A percentile compares a stretch with the other conserved stretches of the same genome.
phyloP scores from a whole-genome alignment of 352 stramenopile species.

The Phytopythium mirpurense region DNA sequence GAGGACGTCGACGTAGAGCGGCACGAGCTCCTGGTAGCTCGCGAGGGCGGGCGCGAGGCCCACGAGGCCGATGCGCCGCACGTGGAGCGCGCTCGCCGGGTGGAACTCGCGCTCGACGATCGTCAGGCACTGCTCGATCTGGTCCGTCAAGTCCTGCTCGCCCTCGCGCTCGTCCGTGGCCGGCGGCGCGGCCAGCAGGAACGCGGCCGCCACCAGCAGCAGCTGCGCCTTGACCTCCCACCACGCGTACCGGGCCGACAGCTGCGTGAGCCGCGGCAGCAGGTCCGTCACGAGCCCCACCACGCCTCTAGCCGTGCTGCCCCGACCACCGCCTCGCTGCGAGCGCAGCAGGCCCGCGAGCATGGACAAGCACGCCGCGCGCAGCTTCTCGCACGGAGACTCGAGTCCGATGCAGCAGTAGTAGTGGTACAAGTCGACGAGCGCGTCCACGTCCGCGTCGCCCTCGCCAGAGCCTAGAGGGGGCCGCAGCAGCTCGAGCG shows the following conservation, averaged over 20 bases:
- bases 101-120: conserved; percentile 78
- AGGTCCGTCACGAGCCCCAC: conserved; percentile 39
- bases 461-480: background rate
- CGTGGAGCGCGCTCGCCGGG: conserved; percentile 38
- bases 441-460: conserved; percentile 24
- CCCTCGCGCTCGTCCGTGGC: conserved; percentile 11
- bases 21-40: conserved; percentile 71
- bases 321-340: background rate
- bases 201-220: conserved; percentile 53
- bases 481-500: conserved; percentile 28
- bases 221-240: conserved; percentile 86
- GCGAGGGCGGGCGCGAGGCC: conserved; percentile 51
- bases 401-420: conserved; percentile 84
- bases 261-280: conserved; percentile 54
- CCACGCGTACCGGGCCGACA: conserved; percentile 59
- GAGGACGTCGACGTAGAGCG: conserved; percentile 72
- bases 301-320: background rate
- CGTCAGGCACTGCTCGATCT: conserved; percentile 64
- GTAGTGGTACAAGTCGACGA: conserved; percentile 84
- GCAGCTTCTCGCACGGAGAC: conserved; percentile 64
- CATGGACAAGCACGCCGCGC: conserved; percentile 76
- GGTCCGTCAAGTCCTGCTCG: conserved; percentile 44
- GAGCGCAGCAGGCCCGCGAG: conserved; percentile 36
- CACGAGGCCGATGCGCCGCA: conserved; percentile 54
- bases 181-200: conserved; percentile 31